Percentiles rank a stretch among this genome's conserved stretches.
These are phyloP conservation scores for Pseudoscleropodium purum DNA, from an alignment of 225 moss, liverwort and hornwort species.

Conservation along the genomic window DNA sequence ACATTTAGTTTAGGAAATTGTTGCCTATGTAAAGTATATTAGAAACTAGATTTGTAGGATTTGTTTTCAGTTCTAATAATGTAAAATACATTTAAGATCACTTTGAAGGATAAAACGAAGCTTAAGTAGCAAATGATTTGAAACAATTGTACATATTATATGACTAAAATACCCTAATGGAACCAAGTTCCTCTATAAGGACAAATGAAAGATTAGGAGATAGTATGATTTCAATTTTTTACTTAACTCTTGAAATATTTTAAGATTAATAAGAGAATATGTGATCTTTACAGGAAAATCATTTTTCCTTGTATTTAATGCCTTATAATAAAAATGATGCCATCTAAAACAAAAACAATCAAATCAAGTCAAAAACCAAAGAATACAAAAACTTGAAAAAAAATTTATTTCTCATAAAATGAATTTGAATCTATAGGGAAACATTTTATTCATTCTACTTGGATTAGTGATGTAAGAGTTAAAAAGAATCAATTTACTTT, in stretches of 20 bases:
- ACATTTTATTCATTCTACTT: neutral
- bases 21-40: fast-evolving
- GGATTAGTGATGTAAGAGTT: neutral
- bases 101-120: neutral
- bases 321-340: neutral
- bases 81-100: neutral
- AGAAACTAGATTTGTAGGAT: neutral
- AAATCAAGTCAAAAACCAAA: neutral
- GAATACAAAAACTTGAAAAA: neutral
- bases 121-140: neutral
- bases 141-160: neutral
- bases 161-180: neutral
- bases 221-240: neutral
- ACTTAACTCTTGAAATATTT: neutral
- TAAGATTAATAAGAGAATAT: neutral
- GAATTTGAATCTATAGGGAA: neutral
- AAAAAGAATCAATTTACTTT: fast-evolving
- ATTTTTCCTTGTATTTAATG: neutral
- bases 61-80: neutral
- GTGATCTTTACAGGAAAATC: neutral
- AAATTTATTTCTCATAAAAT: neutral
- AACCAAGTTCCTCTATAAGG: fast-evolving
- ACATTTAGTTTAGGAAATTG: neutral
- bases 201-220: neutral
- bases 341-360: neutral